phyloP scores from a whole-genome alignment of 352 stramenopile genomes.

The Globisporangium alternatum region DNA sequence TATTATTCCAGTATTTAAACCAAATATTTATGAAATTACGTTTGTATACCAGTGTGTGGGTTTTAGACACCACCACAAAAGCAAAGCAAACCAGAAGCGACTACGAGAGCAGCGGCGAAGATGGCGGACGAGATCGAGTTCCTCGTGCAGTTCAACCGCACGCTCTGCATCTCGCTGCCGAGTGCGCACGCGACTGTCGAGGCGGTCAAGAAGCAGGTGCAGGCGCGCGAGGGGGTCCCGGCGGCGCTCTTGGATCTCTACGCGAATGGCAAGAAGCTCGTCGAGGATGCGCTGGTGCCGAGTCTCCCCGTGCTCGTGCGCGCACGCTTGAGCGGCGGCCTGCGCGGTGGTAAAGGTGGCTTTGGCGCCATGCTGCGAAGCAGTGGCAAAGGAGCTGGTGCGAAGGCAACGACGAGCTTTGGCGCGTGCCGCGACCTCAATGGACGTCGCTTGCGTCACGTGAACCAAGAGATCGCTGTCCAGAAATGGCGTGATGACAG shows the following conservation, averaged over 20 bases:
- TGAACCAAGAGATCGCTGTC: conserved; percentile 87
- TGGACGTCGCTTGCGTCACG: conserved; percentile 73
- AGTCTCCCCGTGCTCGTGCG: conserved; percentile 56
- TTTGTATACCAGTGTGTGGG: neutral
- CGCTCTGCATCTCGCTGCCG: conserved; percentile 66
- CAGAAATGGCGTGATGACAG: conserved; percentile 73
- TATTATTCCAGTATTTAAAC: neutral
- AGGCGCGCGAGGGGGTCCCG: conserved; percentile 46
- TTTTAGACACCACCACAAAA: neutral
- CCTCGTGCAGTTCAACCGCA: conserved; percentile 80
- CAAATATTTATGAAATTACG: neutral
- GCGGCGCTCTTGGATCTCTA: conserved; percentile 54
- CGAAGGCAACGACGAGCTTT: conserved; percentile 74
- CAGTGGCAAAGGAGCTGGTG: conserved; percentile 66
- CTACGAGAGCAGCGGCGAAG: neutral
- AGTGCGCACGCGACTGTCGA: conserved; percentile 31
- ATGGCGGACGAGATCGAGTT: conserved; percentile 62
- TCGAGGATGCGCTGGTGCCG: conserved; percentile 41
- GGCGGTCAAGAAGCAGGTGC: conserved; percentile 37
- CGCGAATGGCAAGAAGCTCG: conserved; percentile 47
- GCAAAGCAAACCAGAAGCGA: conserved; percentile 1
- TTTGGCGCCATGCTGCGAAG: conserved; percentile 86
- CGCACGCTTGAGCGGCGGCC: conserved; percentile 52
- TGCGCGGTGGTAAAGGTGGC: conserved; percentile 78
- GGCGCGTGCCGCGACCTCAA: conserved; percentile 79